phyloP scores from a whole-genome alignment of 331 rosid genomes.

The Pyracantha coccinea region DNA sequence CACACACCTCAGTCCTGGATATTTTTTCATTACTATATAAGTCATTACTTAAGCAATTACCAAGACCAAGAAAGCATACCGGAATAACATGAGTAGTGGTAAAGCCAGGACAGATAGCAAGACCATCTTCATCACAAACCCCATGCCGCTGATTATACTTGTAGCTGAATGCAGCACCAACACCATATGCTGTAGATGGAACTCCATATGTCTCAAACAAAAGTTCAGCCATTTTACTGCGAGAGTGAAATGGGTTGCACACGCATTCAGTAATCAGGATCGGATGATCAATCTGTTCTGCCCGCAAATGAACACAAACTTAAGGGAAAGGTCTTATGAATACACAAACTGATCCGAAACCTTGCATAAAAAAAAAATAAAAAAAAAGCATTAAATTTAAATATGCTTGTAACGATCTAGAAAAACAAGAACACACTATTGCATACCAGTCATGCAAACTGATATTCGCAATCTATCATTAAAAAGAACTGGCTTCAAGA shows the following conservation, averaged over 20 bases:
- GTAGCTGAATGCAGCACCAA: conserved; percentile 96
- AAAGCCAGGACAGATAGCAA: conserved; percentile 92
- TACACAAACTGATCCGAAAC: background rate
- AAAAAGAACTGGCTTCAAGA: conserved; percentile 3
- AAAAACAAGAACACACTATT: background rate
- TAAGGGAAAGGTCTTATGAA: conserved; percentile 10
- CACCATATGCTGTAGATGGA: conserved; percentile 92
- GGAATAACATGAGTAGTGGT: conserved; percentile 89
- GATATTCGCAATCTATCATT: background rate
- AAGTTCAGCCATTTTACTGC: conserved; percentile 96
- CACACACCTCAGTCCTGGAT: background rate
- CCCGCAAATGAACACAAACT: conserved; percentile 44
- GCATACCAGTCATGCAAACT: background rate
- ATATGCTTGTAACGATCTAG: background rate
- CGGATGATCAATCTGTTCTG: conserved; percentile 96
- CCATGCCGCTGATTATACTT: conserved; percentile 78
- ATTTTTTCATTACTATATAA: background rate
- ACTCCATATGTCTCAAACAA: conserved; percentile 96
- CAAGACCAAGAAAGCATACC: conserved; percentile 41
- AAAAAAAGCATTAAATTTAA: background rate
- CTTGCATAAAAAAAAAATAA: background rate
- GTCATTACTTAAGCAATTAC: conserved; percentile 3
- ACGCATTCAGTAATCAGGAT: conserved; percentile 88
- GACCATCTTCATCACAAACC: conserved; percentile 81
- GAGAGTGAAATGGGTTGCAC: conserved; percentile 92